A percentile compares a stretch with the other conserved stretches of the same genome.
These are phyloP conservation scores for Russula dissimulans DNA, from an alignment of 768 basidiomycete genomes.

Conservation along the genomic window DNA sequence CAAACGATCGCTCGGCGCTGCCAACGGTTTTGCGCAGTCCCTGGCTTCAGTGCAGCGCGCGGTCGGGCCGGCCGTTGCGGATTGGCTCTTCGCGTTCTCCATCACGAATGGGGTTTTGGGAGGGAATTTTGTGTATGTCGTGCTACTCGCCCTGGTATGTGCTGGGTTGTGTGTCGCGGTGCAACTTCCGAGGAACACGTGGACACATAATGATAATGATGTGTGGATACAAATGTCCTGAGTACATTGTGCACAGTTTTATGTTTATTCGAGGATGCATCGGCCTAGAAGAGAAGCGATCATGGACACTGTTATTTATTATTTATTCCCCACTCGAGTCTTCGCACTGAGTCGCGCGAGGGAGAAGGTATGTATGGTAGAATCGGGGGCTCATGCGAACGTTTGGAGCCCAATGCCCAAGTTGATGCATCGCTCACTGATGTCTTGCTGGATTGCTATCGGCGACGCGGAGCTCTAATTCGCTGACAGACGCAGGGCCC, in stretches of 20 bases:
- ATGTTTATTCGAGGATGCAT: background rate
- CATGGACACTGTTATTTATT: too few relatives aligned
- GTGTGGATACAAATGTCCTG: background rate
- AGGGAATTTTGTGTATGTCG: constrained; percentile 26
- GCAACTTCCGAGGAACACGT: background rate
- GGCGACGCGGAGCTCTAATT: too few relatives aligned
- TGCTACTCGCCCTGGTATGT: background rate
- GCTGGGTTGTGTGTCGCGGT: background rate
- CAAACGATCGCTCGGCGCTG: constrained; percentile 52
- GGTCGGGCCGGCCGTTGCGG: constrained; percentile 46
- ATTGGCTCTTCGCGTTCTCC: constrained; percentile 58
- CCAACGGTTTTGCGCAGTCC: constrained; percentile 44
- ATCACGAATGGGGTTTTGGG: constrained; percentile 38
- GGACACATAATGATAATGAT: background rate
- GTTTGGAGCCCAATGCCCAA: too few relatives aligned
- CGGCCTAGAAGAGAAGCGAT: too few relatives aligned
- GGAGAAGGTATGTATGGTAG: too few relatives aligned
- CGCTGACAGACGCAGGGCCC: too few relatives aligned
- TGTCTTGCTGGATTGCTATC: too few relatives aligned
- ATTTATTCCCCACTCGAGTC: too few relatives aligned
- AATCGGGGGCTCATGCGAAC: too few relatives aligned
- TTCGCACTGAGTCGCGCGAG: too few relatives aligned
- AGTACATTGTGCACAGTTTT: too few relatives aligned
- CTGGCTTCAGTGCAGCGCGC: constrained; percentile 30
- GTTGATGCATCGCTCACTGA: too few relatives aligned